These are phyloP conservation scores for Citrullus colocynthis DNA, from an alignment of 306 rosid genomes.

Conservation along the genomic window DNA sequence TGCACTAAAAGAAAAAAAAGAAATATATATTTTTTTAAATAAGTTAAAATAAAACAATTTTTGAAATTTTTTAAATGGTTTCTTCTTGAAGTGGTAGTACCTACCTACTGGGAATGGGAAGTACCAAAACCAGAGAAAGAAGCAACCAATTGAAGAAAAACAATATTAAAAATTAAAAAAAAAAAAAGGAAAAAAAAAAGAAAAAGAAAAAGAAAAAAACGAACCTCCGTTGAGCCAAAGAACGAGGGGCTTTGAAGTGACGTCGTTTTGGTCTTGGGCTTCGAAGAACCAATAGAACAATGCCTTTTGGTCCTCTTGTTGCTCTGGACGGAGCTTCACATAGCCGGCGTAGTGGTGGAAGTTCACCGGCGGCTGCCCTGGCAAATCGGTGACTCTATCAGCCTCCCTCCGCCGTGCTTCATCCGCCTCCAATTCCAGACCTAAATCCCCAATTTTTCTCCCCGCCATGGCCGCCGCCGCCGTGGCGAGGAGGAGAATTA, in stretches of 20 bases:
- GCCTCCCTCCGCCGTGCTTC: slow-evolving; percentile 18
- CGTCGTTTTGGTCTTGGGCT: slow-evolving; percentile 19
- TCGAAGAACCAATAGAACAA: slow-evolving; percentile 67
- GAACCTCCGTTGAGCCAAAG: slow-evolving; percentile 74
- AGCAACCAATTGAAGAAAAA: neutral
- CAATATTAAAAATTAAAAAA: neutral
- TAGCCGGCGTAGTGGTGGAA: slow-evolving; percentile 45
- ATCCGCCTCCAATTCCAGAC: neutral
- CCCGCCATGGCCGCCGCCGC: neutral
- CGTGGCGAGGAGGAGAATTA: neutral
- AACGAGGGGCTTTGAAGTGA: slow-evolving; percentile 34
- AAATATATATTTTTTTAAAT: no score
- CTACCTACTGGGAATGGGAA: neutral
- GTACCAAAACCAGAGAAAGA: neutral
- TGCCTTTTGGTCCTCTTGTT: slow-evolving; percentile 19
- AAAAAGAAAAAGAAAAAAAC: neutral
- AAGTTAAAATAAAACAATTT: no score
- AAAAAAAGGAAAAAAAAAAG: neutral
- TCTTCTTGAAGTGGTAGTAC: no score
- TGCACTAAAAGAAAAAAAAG: no score
- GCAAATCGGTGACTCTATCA: slow-evolving; percentile 39
- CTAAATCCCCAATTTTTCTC: neutral
- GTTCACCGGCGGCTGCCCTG: slow-evolving; percentile 45
- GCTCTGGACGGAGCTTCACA: slow-evolving; percentile 16
- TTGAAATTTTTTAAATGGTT: neutral